A percentile compares a stretch with the other conserved stretches of the same genome.
These are phyloP conservation scores for Mortierella hygrophila DNA, from an alignment of 192 early-diverging fungal genomes.

Conservation along the genomic window DNA sequence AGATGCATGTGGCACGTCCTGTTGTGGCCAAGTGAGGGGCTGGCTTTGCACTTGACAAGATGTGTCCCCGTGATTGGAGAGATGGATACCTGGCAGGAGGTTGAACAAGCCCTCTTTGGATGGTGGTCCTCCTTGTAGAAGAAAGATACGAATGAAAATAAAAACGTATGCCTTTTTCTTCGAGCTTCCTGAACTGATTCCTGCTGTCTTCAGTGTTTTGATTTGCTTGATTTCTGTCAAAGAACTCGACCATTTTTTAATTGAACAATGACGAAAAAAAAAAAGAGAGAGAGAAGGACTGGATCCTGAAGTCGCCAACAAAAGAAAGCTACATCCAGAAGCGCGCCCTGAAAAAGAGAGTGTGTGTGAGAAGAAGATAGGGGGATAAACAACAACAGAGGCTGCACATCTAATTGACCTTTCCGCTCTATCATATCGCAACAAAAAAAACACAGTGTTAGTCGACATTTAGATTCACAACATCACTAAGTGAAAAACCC, in stretches of 20 bases:
- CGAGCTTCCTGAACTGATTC: not conserved
- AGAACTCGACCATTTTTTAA: not conserved
- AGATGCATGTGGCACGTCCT: constrained; percentile 58
- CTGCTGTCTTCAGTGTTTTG: not conserved
- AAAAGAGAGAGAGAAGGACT: not conserved
- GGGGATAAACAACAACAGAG: too few species aligned
- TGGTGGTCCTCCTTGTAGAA: constrained; percentile 32
- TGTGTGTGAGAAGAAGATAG: not conserved
- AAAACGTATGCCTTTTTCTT: not conserved
- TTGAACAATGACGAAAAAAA: not conserved
- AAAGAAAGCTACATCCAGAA: constrained; percentile 15
- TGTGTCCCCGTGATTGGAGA: constrained; percentile 51
- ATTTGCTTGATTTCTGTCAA: too few species aligned
- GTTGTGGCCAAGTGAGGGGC: constrained; percentile 55
- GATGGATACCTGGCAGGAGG: constrained; percentile 54
- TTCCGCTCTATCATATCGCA: not conserved
- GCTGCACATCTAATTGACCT: not conserved
- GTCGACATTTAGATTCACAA: not conserved
- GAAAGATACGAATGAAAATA: not conserved
- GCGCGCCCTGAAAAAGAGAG: constrained; percentile 9
- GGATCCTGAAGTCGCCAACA: not conserved
- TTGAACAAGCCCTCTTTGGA: constrained; percentile 51
- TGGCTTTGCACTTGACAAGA: constrained; percentile 32
- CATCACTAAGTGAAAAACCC: not conserved
- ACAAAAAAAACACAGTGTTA: not conserved